Base-by-base conservation (phyloP, 768 basidiomycete genomes). In the Panaeolus papilionaceus region DNA sequence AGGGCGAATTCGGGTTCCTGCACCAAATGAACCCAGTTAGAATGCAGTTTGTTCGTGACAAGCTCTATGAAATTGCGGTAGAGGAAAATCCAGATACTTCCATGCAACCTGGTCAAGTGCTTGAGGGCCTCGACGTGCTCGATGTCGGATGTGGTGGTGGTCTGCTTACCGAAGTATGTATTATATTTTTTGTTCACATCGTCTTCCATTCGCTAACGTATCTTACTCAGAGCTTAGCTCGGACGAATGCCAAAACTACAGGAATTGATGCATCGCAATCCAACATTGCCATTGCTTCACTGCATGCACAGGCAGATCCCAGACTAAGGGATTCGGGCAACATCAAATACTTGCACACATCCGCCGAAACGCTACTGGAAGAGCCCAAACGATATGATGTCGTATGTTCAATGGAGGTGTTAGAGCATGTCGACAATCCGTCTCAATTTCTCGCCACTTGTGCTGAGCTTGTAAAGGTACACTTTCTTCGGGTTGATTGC, bases 61-160 rank as follows among this genome's bases (percentile, higher is more conserved):
- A 95, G 76, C 71, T 95, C 9, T 76, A 85, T 58, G 91, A 93
- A 72, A 79, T 84, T 16, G 79, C 81, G n/a, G 82, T 82, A 14
- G 92, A 92, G 47, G 87, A 88, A 58, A 74, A 80, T 3, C 78
- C 79, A 33, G 79, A 82, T 2, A 75, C 80, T 8, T 76, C 77
- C 18, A 66, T 74, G 38, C 65, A 79, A 68, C 74, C 79, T 63
- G 61, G 73, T 66, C 70, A 79, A 71, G 78, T 82, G 8, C 80
- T 99, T 37, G 76, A 79, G 3, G 94, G 91, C 0, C 79, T 91
- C 74, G 86, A 91, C 67, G 89, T 93, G 14, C 80, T 98, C 63
- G 96, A 98, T 75, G 90, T 98, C 2, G 98, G 98, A 0, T 99
- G 98, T 76, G 98, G 98, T 7, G 98, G 98, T 0, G 98, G 98